Evolutionary conservation across 257 asterid genomes (phyloP).

Genomic region (Rauvolfia tetraphylla): DNA sequence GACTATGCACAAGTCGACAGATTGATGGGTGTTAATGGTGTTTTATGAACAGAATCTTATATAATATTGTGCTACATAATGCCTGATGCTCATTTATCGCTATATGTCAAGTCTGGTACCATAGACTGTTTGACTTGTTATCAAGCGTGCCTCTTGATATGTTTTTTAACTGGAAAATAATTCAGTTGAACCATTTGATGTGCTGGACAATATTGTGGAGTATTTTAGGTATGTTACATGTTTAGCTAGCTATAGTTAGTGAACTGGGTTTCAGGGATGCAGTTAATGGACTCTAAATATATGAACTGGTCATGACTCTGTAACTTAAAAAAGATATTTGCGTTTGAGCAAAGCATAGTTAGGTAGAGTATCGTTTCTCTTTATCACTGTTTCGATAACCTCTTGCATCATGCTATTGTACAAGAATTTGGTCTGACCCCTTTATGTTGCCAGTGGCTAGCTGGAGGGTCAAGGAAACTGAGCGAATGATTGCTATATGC

Average conservation of each 20-base stretch:
- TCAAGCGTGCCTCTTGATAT: not conserved
- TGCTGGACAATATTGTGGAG: not conserved
- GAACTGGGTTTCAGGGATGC: not conserved
- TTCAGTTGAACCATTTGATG: not conserved
- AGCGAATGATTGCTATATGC: constrained; percentile 96
- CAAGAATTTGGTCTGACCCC: not conserved
- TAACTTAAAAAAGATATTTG: not conserved
- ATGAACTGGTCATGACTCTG: not conserved
- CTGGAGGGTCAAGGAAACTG: constrained; percentile 99
- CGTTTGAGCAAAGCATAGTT: not conserved
- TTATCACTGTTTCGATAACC: not conserved
- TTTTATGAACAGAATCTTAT: not conserved
- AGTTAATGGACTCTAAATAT: not conserved
- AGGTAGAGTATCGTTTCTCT: not conserved
- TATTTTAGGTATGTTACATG: not conserved
- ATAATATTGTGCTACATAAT: not conserved
- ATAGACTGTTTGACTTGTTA: not conserved
- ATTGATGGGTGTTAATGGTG: not conserved
- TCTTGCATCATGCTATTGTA: not conserved
- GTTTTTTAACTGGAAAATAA: not conserved
- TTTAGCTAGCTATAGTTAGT: not conserved
- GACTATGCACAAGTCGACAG: not conserved
- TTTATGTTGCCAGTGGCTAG: constrained; percentile 69
- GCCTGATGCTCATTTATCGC: not conserved
- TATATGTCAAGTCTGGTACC: not conserved